Evolutionary conservation across 2,329 filamentous ascomycete genomes (phyloP), one percentile per base, ranked within the genome.

Genomic region (Mycosphaerella arachidis): DNA sequence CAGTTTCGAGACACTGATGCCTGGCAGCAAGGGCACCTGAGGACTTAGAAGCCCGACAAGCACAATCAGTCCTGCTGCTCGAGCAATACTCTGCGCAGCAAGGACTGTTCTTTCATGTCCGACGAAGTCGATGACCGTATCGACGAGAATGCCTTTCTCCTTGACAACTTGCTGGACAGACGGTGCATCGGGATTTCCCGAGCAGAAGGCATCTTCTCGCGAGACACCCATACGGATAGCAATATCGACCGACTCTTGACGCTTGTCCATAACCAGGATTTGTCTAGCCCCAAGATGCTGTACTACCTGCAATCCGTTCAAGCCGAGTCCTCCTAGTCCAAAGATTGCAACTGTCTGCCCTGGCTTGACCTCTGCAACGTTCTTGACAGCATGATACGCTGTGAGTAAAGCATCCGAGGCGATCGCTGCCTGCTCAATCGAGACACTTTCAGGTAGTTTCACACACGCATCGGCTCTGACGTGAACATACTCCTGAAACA

Each of bases 241-340:
- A 4, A 69, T 67, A 24, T 76, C 63, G 1, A 73, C 54, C 8
- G 65, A 58, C 35, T 73, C 73, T n/a, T 71, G 66, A 8, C 69
- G 66, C 7, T 73, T 62, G 58, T 77, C 75, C 7, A 70, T 71
- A 6, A 76, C 69, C 37, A 76, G 65, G 20, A 74, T 64, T 52
- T 80, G 75, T 53, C 64, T 62, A 53, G 80, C 82, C 40, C 82
- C 76, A 50, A 82, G 76, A 63, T 82, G 72, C 60, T 78, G 78
- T 35, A 82, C 67, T 27, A 76, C 71, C 55, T 78, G 75, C 13
- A 78, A 59, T 0, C 71, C 76, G 63, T 78, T 78, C 55, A 77
- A 74, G 0, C 76, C 76, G 3, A 78, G 64, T 0, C 76, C 76
- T 16, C 76, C 76, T 0, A 78, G 69, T 1, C 76, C 76, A 53